Evolutionary conservation across 169 alveolate species (phyloP).

Genomic region (Miamiensis avidus): DNA sequence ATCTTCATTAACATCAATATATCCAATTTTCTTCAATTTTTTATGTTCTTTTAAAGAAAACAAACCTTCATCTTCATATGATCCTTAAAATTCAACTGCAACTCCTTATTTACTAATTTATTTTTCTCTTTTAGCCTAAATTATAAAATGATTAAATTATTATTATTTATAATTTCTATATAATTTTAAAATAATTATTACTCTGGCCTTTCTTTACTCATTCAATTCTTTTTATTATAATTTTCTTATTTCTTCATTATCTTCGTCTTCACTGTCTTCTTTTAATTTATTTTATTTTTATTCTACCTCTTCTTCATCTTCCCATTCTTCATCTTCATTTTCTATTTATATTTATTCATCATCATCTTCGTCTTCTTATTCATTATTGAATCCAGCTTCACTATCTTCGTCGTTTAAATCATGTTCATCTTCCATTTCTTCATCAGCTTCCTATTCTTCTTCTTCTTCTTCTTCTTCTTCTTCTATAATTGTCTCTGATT

Average conservation of each 20-base stretch:
- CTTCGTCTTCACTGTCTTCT: conserved; percentile 58
- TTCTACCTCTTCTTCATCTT: conserved; percentile 58
- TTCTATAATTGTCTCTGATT: conserved; percentile 26
- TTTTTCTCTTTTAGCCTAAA: conserved; percentile 24
- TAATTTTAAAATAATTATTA: not conserved
- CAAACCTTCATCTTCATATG: conserved; percentile 15
- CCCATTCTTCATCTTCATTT: conserved; percentile 55
- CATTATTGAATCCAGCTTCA: conserved; percentile 49
- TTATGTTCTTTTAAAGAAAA: not conserved
- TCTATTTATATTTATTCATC: conserved; percentile 49
- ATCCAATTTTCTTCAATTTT: not conserved
- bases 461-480: conserved; percentile 56
- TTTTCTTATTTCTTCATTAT: conserved; percentile 63
- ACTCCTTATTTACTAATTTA: conserved; percentile 18
- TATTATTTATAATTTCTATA: conserved; percentile 15
- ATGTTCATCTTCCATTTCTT: conserved; percentile 51
- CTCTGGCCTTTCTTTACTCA: conserved; percentile 13
- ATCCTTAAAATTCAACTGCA: conserved; percentile 8
- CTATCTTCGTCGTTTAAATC: conserved; percentile 51
- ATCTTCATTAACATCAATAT: conserved; percentile 9
- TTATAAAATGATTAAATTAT: conserved; percentile 15
- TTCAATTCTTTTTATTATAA: conserved; percentile 52
- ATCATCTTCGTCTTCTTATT: conserved; percentile 51
- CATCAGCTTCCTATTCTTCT: conserved; percentile 46
- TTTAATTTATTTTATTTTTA: conserved; percentile 66